These are phyloP conservation scores for Porphyrellus cyaneotinctus DNA, from an alignment of 768 basidiomycete species.

Conservation along the genomic window DNA sequence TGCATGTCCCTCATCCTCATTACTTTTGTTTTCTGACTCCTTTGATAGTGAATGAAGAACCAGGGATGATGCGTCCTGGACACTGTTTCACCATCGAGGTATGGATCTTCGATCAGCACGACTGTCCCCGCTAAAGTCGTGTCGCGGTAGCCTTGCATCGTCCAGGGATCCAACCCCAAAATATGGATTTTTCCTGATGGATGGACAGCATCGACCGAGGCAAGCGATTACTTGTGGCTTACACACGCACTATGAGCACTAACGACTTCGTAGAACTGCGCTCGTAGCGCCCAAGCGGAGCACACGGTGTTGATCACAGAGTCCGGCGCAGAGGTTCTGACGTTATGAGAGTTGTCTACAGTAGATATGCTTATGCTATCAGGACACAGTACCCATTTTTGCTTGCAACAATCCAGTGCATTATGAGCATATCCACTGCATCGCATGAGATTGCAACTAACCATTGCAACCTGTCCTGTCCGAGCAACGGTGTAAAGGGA, in stretches of 20 bases:
- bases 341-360: constrained; percentile 37
- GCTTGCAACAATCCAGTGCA: no score
- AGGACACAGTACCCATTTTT: no score
- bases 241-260: not conserved
- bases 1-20: constrained; percentile 38
- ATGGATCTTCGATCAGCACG: constrained; percentile 3
- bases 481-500: not conserved
- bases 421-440: no score
- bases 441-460: no score
- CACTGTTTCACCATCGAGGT: constrained; percentile 95
- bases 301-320: constrained; percentile 87
- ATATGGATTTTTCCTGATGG: constrained; percentile 86
- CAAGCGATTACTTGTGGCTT: constrained; percentile 26
- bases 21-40: not conserved
- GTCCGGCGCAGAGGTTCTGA: constrained; percentile 73
- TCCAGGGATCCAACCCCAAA: constrained; percentile 66
- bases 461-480: not conserved
- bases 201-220: constrained; percentile 91
- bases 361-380: no score
- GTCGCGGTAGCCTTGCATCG: constrained; percentile 56
- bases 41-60: constrained; percentile 72
- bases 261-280: constrained; percentile 55
- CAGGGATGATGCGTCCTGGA: constrained; percentile 76
- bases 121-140: not conserved
- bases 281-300: constrained; percentile 80